Evolutionary conservation across 78 protist species (phyloP).

Genomic region (Speleostelium caveatum): DNA sequence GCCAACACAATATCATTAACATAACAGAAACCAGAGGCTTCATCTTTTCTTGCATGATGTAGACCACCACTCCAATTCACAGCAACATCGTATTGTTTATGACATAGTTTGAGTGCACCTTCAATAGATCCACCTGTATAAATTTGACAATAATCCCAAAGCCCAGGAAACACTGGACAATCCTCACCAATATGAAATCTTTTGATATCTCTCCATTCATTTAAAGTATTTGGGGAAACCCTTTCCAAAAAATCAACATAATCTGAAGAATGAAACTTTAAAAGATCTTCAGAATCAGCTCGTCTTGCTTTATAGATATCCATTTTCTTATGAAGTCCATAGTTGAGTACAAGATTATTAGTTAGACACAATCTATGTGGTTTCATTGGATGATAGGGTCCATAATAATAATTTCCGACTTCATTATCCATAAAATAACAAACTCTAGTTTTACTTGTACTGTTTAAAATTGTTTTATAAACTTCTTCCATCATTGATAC

Average conservation of each 20-base stretch:
- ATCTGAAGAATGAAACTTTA: slow-evolving; percentile 96
- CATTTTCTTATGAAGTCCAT: slow-evolving; percentile 94
- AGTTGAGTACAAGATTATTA: slow-evolving; percentile 95
- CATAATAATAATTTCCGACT: slow-evolving; percentile 87
- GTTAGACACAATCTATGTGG: slow-evolving; percentile 97
- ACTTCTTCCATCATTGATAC: background rate
- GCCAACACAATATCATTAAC: slow-evolving; percentile 99
- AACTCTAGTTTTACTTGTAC: slow-evolving; percentile 60
- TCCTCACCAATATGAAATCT: slow-evolving; percentile 97
- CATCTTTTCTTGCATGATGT: slow-evolving; percentile 98
- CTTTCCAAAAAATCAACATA: slow-evolving; percentile 95
- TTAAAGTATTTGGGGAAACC: slow-evolving; percentile 28
- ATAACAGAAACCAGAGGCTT: slow-evolving; percentile 99
- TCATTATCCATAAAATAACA: slow-evolving; percentile 81
- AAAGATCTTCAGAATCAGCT: slow-evolving; percentile 92
- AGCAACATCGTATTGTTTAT: slow-evolving; percentile 93
- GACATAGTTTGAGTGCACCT: slow-evolving; percentile 94
- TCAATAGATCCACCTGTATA: slow-evolving; percentile 98
- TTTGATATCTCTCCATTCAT: slow-evolving; percentile 28
- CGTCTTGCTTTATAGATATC: slow-evolving; percentile 91
- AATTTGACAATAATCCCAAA: slow-evolving; percentile 95
- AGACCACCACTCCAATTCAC: slow-evolving; percentile 99
- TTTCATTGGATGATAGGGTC: slow-evolving; percentile 98
- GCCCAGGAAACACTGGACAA: slow-evolving; percentile 99
- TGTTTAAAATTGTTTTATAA: slow-evolving; percentile 22